A percentile compares a stretch with the other conserved stretches of the same genome.
Conservation (phyloP, 2,329 filamentous ascomycete genomes). For the Boeremia lycopersici region DNA sequence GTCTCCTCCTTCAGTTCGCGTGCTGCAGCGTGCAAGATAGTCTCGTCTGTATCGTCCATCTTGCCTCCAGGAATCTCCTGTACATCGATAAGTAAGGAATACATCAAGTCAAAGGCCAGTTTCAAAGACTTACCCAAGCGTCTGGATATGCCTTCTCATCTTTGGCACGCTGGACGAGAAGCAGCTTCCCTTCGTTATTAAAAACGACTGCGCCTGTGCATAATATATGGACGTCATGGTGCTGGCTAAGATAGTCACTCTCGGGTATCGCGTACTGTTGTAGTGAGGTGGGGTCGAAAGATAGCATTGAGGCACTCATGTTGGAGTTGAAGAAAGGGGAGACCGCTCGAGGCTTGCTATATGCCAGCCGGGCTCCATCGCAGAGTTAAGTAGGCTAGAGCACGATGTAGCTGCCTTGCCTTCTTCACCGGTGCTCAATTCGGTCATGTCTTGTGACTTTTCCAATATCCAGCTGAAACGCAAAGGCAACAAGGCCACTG, state of each 20-base stretch:
- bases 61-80: slow-evolving; percentile 61
- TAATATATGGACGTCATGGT: slow-evolving; percentile 36
- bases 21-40: slow-evolving; percentile 56
- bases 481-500: not conserved
- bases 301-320: slow-evolving; percentile 6
- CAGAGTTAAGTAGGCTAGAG: not conserved
- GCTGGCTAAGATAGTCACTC: slow-evolving; percentile 32
- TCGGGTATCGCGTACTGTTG: slow-evolving; percentile 39
- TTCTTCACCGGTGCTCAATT: slow-evolving; percentile 4
- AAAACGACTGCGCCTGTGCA: slow-evolving; percentile 43
- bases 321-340: not conserved
- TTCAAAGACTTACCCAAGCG: slow-evolving; percentile 34
- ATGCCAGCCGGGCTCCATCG: not conserved
- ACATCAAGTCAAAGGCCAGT: not conserved
- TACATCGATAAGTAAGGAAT: slow-evolving; percentile 4
- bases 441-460: not conserved
- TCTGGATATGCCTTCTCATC: slow-evolving; percentile 44
- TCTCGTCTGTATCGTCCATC: slow-evolving; percentile 54
- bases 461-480: not conserved
- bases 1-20: slow-evolving; percentile 61
- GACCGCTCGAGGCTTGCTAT: not conserved
- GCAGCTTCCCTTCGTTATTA: slow-evolving; percentile 37
- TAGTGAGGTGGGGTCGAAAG: slow-evolving; percentile 30
- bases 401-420: slow-evolving; percentile 12
- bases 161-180: slow-evolving; percentile 46